phyloP scores from a whole-genome alignment of 2,329 filamentous ascomycete genomes.

The Colletotrichum sp. region DNA sequence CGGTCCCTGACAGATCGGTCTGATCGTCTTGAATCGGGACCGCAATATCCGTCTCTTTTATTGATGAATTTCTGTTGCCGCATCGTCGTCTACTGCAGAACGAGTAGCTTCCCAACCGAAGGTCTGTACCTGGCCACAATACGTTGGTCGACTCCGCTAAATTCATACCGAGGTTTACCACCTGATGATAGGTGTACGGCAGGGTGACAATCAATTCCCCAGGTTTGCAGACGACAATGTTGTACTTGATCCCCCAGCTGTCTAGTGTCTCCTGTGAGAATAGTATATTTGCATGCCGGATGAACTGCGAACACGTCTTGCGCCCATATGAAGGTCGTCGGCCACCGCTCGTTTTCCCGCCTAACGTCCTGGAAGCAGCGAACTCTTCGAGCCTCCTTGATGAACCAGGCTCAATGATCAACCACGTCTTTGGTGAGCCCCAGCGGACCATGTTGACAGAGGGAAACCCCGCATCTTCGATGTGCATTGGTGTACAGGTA shows the following conservation, averaged over 20 bases:
- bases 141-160: not conserved
- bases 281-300: not conserved
- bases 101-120: not conserved
- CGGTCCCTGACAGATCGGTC: not conserved
- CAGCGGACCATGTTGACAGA: not conserved
- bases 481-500: not conserved
- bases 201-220: not conserved
- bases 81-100: not conserved
- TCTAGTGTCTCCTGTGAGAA: not conserved
- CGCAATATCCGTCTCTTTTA: not conserved
- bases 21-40: not conserved
- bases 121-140: not conserved
- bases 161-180: not conserved
- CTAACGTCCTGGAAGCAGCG: not conserved
- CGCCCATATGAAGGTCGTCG: not conserved
- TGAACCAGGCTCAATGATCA: not conserved
- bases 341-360: not conserved
- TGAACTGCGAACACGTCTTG: not conserved
- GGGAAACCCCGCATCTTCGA: not conserved
- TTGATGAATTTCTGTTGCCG: not conserved
- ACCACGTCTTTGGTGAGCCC: not conserved
- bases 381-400: not conserved
- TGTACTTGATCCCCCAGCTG: not conserved
- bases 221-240: not conserved
- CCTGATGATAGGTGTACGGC: not conserved